Evolutionary conservation across 805 yeast species (phyloP).

Genomic region (Starmerella davenportii): DNA sequence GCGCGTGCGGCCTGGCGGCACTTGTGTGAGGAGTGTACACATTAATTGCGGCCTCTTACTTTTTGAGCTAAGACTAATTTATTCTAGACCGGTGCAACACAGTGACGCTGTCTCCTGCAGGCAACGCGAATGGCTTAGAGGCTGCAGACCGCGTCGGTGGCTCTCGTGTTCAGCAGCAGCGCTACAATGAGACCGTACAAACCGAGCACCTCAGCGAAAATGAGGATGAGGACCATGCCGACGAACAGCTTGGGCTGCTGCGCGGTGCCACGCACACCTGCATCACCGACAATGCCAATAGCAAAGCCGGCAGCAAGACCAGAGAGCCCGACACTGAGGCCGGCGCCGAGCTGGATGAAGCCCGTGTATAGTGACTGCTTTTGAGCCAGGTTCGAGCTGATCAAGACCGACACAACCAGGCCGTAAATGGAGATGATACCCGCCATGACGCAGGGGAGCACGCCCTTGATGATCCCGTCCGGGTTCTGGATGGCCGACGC

Average conservation of each 20-base stretch:
- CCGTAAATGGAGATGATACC: constrained; percentile 99
- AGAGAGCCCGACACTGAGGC: constrained; percentile 89
- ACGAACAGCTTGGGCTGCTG: constrained; percentile 97
- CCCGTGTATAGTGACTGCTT: constrained; percentile 90
- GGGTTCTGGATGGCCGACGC: constrained; percentile 97
- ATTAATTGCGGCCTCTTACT: too few species aligned
- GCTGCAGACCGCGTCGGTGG: constrained; percentile 63
- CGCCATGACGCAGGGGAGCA: constrained; percentile 97
- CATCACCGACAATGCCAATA: constrained; percentile 98
- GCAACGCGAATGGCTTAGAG: too few species aligned
- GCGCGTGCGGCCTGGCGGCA: too few species aligned
- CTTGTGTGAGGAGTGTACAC: too few species aligned
- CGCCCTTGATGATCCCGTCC: constrained; percentile 62
- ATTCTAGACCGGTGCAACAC: too few species aligned
- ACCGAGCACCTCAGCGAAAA: constrained; percentile 98
- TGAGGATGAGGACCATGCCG: constrained; percentile 94
- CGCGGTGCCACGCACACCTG: constrained; percentile 96
- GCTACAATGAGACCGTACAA: constrained; percentile 97
- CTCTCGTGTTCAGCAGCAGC: constrained; percentile 90
- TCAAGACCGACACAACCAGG: constrained; percentile 84
- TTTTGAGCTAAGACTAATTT: too few species aligned
- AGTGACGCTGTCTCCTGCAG: too few species aligned
- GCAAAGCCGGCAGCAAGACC: constrained; percentile 98
- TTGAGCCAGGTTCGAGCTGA: constrained; percentile 76
- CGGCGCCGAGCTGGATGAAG: constrained; percentile 95